These are phyloP conservation scores for Trichoderma gracile DNA, from an alignment of 2,329 filamentous ascomycete genomes.

Conservation along the genomic window DNA sequence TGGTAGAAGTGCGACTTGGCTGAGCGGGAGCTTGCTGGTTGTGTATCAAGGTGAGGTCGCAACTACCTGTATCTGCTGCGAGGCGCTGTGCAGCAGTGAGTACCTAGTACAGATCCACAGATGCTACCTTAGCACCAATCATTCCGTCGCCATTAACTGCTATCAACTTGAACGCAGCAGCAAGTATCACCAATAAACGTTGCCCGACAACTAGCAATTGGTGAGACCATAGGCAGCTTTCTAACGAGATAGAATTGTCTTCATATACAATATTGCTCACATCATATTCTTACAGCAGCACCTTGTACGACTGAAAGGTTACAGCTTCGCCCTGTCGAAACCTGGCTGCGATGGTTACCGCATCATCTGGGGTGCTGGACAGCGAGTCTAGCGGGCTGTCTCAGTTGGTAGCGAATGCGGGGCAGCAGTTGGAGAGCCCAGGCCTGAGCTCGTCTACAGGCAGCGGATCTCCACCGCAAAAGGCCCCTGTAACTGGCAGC, in stretches of 20 bases:
- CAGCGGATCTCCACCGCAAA: constrained; percentile 1
- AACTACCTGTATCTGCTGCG: not conserved
- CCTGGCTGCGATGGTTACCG: too few species aligned
- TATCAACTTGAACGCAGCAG: too few species aligned
- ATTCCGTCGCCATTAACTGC: too few species aligned
- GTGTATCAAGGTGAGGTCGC: not conserved
- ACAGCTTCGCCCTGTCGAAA: too few species aligned
- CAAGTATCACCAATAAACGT: too few species aligned
- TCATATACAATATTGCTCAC: too few species aligned
- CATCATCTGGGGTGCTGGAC: not conserved
- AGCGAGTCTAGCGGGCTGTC: not conserved
- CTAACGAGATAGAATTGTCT: too few species aligned
- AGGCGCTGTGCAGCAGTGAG: not conserved
- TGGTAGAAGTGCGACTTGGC: not conserved
- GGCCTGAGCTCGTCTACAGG: not conserved
- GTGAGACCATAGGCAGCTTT: too few species aligned
- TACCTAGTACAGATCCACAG: not conserved
- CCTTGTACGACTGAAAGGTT: too few species aligned
- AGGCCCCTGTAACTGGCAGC: not conserved
- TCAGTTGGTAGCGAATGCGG: constrained; percentile 12
- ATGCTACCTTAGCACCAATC: too few species aligned
- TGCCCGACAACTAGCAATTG: too few species aligned
- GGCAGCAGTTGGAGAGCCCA: constrained; percentile 13
- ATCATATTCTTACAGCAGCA: too few species aligned
- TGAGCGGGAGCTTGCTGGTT: not conserved